These are phyloP conservation scores for Nicotiana obtusifolia DNA, from an alignment of 257 asterid genomes.

Conservation along the genomic window DNA sequence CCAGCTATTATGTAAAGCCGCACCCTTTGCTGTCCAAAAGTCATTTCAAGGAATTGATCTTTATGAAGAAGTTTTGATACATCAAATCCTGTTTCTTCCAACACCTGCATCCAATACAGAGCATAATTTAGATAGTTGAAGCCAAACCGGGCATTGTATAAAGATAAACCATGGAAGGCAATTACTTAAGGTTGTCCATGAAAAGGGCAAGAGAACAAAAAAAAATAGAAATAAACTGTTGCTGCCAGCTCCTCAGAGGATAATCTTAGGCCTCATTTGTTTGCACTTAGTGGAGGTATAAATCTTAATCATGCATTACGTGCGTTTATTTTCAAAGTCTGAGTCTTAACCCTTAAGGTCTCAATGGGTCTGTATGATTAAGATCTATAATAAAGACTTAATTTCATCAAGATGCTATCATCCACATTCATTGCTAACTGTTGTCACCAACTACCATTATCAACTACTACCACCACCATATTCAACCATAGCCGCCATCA, in stretches of 20 bases:
- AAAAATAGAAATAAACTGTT: not conserved
- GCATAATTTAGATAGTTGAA: conserved; percentile 11
- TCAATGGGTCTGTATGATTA: too few relatives aligned
- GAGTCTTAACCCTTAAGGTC: too few relatives aligned
- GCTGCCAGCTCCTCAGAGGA: not conserved
- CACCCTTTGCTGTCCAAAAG: conserved; percentile 86
- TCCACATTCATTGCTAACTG: too few relatives aligned
- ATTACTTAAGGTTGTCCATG: not conserved
- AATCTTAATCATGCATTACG: too few relatives aligned
- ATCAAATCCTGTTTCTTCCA: conserved; percentile 87
- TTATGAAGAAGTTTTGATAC: conserved; percentile 62
- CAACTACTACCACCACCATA: too few relatives aligned
- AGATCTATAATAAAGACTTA: too few relatives aligned
- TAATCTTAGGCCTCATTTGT: not conserved
- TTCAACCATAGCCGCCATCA: too few relatives aligned
- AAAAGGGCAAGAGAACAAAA: not conserved
- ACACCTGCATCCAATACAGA: conserved; percentile 49
- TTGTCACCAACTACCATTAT: too few relatives aligned
- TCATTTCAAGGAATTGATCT: conserved; percentile 67
- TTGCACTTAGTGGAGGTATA: too few relatives aligned
- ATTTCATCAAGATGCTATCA: too few relatives aligned
- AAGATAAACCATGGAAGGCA: not conserved
- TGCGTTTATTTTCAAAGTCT: too few relatives aligned
- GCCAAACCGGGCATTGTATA: not conserved
- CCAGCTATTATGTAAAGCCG: conserved; percentile 74